phyloP scores from a whole-genome alignment of 2,329 filamentous ascomycete genomes.

The Monilinia fructigena region DNA sequence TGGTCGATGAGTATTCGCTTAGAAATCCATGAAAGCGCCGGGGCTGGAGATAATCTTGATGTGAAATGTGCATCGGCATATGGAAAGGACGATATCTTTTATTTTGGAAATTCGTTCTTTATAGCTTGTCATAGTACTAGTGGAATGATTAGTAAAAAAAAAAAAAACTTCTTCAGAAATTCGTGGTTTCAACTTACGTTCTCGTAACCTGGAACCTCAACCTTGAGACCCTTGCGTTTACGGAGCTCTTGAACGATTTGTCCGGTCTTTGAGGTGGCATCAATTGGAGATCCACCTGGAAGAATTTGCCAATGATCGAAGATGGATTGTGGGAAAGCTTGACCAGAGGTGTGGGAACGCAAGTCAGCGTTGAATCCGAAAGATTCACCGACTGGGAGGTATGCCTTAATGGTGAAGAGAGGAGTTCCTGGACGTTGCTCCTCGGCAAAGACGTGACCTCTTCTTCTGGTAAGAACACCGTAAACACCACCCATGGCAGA shows the following conservation, averaged over 20 bases:
- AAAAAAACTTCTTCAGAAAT: conserved; percentile 14
- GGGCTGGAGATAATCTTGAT: conserved; percentile 31
- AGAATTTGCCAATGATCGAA: conserved; percentile 99
- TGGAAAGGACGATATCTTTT: conserved; percentile 38
- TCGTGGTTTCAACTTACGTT: conserved; percentile 68
- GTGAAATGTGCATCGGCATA: conserved; percentile 32
- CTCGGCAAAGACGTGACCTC: conserved; percentile 99
- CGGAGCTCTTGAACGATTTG: conserved; percentile 83
- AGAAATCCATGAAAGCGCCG: conserved; percentile 36
- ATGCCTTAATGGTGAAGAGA: conserved; percentile 98
- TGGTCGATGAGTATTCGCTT: conserved; percentile 31
- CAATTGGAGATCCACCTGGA: conserved; percentile 88
- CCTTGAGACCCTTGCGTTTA: conserved; percentile 99
- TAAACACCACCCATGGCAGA: conserved; percentile 99
- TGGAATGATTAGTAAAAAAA: conserved; percentile 43
- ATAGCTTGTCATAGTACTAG: conserved; percentile 99
- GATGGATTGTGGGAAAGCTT: conserved; percentile 98
- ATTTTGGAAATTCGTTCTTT: conserved; percentile 46
- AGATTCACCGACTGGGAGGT: conserved; percentile 93
- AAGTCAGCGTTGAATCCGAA: conserved; percentile 99
- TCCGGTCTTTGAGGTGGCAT: conserved; percentile 78
- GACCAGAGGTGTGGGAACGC: conserved; percentile 86
- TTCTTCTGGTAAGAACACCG: conserved; percentile 93
- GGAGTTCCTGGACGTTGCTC: conserved; percentile 98
- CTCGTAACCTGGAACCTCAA: conserved; percentile 85